Evolutionary conservation across 225 moss, liverwort and hornwort species (phyloP).

Genomic region (Polytrichum formosum): DNA sequence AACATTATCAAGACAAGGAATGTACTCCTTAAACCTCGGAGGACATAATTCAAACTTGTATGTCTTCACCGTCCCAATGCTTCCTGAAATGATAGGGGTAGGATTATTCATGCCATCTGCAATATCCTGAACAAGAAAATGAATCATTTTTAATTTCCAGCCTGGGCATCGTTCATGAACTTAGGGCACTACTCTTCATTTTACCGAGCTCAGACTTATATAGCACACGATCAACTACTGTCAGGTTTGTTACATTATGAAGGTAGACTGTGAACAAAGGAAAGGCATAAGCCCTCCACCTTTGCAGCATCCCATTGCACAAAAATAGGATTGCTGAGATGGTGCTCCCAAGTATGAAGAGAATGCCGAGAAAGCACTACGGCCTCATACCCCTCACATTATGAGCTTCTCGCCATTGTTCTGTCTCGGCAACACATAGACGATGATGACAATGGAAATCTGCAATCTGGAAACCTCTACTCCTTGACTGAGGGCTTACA

Average conservation of each 20-base stretch:
- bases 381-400: no score
- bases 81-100: slow-evolving; percentile 15
- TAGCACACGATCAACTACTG: no score
- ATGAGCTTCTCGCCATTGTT: no score
- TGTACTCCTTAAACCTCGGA: slow-evolving; percentile 47
- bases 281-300: neutral
- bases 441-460: neutral
- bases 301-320: neutral
- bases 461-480: neutral
- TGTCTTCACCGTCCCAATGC: slow-evolving; percentile 20
- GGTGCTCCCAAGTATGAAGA: no score
- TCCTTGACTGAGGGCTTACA: neutral
- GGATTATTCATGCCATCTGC: slow-evolving; percentile 17
- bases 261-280: neutral
- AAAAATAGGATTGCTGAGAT: neutral
- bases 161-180: neutral
- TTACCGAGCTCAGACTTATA: neutral
- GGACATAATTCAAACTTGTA: slow-evolving; percentile 39
- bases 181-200: neutral
- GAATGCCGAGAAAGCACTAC: no score
- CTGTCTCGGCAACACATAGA: neutral
- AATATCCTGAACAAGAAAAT: slow-evolving; percentile 24
- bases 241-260: neutral
- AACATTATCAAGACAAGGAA: slow-evolving; percentile 67
- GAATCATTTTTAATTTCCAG: neutral